A percentile compares a stretch with the other conserved stretches of the same genome.
Conservation (phyloP, 225 moss, liverwort and hornwort species). For the Takakia lepidozioides region DNA sequence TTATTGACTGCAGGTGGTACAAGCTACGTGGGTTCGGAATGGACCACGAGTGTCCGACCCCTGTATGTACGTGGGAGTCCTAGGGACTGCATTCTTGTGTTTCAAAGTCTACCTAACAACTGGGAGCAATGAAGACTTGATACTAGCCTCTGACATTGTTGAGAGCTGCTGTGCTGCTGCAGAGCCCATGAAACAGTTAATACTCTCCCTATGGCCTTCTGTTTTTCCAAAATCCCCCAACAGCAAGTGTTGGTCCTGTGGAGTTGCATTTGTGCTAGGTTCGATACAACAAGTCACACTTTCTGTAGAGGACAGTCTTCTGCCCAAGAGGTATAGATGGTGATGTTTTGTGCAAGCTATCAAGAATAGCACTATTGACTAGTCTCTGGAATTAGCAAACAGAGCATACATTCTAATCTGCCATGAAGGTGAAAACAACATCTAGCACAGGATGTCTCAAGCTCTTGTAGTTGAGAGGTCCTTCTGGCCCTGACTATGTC, state of each 20-base stretch:
- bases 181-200: conserved; percentile 50
- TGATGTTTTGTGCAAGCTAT: not conserved
- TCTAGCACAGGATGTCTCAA: too few relatives aligned
- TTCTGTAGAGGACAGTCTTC: not conserved
- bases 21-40: conserved; percentile 32
- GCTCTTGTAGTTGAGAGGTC: not conserved
- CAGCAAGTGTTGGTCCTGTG: too few relatives aligned
- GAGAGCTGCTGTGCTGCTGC: conserved; percentile 58
- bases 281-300: too few relatives aligned
- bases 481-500: too few relatives aligned
- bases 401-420: too few relatives aligned
- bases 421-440: too few relatives aligned
- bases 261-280: too few relatives aligned
- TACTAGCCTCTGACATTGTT: conserved; percentile 23
- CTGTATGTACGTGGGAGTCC: conserved; percentile 27
- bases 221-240: not conserved
- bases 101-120: conserved; percentile 28
- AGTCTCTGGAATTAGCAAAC: too few relatives aligned
- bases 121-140: conserved; percentile 14
- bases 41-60: conserved; percentile 23
- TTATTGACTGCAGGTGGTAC: conserved; percentile 31
- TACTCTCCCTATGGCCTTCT: not conserved
- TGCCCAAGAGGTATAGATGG: not conserved
- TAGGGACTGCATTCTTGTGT: conserved; percentile 40
- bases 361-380: too few relatives aligned